Conservation (phyloP, 2,329 filamentous ascomycete species). For the Claviceps paspali region DNA sequence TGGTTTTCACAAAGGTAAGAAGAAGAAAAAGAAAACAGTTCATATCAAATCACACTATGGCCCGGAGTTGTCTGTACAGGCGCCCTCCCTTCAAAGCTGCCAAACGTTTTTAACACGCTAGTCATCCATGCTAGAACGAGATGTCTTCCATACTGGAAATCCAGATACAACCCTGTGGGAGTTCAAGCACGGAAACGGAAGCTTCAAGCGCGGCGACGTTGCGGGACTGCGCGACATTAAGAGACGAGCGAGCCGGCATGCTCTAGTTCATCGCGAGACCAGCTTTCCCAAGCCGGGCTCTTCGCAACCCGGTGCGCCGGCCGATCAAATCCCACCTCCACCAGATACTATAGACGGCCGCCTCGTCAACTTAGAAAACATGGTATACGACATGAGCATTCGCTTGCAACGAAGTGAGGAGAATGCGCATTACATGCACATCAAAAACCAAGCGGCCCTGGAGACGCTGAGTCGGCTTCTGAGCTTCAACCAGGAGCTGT, state of each 20-base stretch:
- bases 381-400: conserved; percentile 62
- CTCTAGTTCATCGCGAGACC: conserved; percentile 85
- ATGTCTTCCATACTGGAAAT: conserved; percentile 91
- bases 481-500: conserved; percentile 74
- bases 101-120: neutral
- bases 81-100: neutral
- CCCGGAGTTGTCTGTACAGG: too few species aligned
- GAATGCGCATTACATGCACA: conserved; percentile 58
- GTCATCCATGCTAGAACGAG: conserved; percentile 54
- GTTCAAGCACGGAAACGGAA: conserved; percentile 95
- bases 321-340: conserved; percentile 56
- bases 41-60: too few species aligned
- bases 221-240: conserved; percentile 90
- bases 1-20: conserved; percentile 88
- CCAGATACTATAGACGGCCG: conserved; percentile 66
- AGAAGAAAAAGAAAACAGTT: neutral
- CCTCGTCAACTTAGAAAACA: conserved; percentile 62
- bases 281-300: conserved; percentile 58
- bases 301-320: conserved; percentile 72
- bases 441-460: conserved; percentile 67
- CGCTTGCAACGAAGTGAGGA: conserved; percentile 75
- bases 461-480: conserved; percentile 59
- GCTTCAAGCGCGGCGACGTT: conserved; percentile 89
- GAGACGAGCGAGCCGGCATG: conserved; percentile 80
- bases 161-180: conserved; percentile 94